phyloP scores from a whole-genome alignment of 345 rosid genomes.

The Balakata baccata region DNA sequence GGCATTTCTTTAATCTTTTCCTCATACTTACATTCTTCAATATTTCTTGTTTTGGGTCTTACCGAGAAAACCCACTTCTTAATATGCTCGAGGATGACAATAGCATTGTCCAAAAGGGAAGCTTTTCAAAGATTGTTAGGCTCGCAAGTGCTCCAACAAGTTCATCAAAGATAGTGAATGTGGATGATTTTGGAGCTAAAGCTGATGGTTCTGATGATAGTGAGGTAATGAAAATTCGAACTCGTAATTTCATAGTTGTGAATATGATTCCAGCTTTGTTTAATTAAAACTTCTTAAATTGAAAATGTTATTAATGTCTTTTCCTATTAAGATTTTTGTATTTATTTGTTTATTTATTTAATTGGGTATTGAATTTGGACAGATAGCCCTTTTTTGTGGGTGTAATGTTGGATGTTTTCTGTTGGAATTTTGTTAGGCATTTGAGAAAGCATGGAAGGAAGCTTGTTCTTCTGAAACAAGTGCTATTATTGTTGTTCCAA shows the following conservation, averaged over 20 bases:
- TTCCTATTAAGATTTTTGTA: too few relatives aligned
- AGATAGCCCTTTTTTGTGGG: not conserved
- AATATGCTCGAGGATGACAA: not conserved
- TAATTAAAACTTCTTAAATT: too few relatives aligned
- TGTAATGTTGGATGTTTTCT: not conserved
- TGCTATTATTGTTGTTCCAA: slow-evolving; percentile 47
- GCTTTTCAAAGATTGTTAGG: slow-evolving; percentile 5
- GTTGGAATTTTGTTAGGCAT: slow-evolving; percentile 36
- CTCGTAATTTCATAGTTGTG: not conserved
- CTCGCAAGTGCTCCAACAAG: slow-evolving; percentile 3
- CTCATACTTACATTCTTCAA: slow-evolving; percentile 11
- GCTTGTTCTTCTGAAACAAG: slow-evolving; percentile 18
- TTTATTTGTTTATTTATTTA: too few relatives aligned
- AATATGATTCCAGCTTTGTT: too few relatives aligned
- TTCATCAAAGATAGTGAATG: slow-evolving; percentile 31
- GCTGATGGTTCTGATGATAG: slow-evolving; percentile 37
- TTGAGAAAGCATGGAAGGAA: slow-evolving; percentile 26
- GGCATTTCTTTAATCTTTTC: slow-evolving; percentile 7
- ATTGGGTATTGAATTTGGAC: not conserved
- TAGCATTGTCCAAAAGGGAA: not conserved
- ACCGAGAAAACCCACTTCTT: slow-evolving; percentile 8
- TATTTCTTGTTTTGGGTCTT: slow-evolving; percentile 19
- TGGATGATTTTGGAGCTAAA: slow-evolving; percentile 42
- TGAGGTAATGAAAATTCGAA: slow-evolving; percentile 19
- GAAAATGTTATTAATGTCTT: too few relatives aligned